Evolutionary conservation across 169 alveolate genomes (phyloP).

Genomic region (Plasmodium inui): DNA sequence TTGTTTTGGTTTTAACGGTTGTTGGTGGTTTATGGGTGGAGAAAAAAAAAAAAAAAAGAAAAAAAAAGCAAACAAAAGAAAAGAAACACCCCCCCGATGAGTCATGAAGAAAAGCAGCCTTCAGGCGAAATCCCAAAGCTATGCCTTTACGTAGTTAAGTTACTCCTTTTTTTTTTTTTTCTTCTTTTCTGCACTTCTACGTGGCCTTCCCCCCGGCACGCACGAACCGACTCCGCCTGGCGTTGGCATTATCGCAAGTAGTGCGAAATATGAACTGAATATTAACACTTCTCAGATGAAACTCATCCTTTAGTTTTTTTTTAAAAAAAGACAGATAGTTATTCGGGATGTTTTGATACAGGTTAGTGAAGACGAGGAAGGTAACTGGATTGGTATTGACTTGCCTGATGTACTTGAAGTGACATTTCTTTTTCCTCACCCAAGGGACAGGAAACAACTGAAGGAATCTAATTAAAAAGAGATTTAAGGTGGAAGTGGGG

Average conservation of each 20-base stretch:
- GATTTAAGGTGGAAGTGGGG: constrained; percentile 35
- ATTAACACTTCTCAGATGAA: constrained; percentile 25
- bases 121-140: not conserved
- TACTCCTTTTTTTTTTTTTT: not conserved
- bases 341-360: constrained; percentile 34
- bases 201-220: not conserved
- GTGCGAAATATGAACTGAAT: constrained; percentile 60
- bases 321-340: constrained; percentile 56
- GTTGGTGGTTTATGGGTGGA: not conserved
- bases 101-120: not conserved
- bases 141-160: not conserved
- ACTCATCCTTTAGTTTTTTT: constrained; percentile 45
- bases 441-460: constrained; percentile 65
- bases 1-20: not conserved
- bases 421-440: constrained; percentile 54
- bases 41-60: too few relatives aligned
- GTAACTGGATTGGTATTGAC: constrained; percentile 39
- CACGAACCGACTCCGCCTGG: not conserved
- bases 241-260: constrained; percentile 43
- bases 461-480: constrained; percentile 32
- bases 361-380: constrained; percentile 53
- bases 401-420: constrained; percentile 53
- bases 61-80: too few relatives aligned
- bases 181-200: not conserved
- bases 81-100: not conserved